A percentile compares a stretch with the other conserved stretches of the same genome.
Evolutionary conservation across 106 monocot genomes (phyloP).

Genomic region (Phalaenopsis equestris): DNA sequence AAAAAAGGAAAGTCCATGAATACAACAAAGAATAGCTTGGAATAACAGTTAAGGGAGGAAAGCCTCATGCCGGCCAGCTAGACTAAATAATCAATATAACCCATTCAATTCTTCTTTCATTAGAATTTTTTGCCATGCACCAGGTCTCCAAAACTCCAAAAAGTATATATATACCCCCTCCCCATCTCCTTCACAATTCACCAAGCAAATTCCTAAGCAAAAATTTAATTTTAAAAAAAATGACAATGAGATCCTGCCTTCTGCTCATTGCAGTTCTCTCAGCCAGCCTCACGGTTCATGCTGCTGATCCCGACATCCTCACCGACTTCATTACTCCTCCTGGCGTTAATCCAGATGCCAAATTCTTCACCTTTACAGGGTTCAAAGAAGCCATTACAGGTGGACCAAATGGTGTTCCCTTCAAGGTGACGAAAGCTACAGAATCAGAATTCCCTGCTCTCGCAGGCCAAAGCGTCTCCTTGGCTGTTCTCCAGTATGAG

Average conservation of each 20-base stretch:
- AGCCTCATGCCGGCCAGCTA: background rate
- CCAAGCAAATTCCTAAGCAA: background rate
- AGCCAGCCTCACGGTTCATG: background rate
- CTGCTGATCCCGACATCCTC: conserved; percentile 14
- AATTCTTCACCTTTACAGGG: conserved; percentile 22
- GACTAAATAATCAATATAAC: background rate
- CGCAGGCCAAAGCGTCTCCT: conserved; percentile 17
- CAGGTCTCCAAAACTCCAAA: background rate
- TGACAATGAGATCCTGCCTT: background rate
- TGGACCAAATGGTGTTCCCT: background rate
- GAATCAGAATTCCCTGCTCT: conserved; percentile 16
- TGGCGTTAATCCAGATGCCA: background rate
- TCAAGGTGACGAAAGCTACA: conserved; percentile 12
- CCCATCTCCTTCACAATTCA: background rate
- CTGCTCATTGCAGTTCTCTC: background rate
- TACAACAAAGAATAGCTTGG: too few relatives aligned
- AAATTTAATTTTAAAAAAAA: background rate
- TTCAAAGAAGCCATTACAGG: background rate
- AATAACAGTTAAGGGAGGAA: too few relatives aligned
- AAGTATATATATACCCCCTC: background rate
- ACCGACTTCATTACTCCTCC: conserved; percentile 10
- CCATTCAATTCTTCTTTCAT: background rate
- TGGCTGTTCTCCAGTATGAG: conserved; percentile 11
- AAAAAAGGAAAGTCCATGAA: too few relatives aligned
- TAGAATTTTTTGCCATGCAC: too few relatives aligned